Conservation (phyloP, 306 rosid species). For the Cicer judaicum region DNA sequence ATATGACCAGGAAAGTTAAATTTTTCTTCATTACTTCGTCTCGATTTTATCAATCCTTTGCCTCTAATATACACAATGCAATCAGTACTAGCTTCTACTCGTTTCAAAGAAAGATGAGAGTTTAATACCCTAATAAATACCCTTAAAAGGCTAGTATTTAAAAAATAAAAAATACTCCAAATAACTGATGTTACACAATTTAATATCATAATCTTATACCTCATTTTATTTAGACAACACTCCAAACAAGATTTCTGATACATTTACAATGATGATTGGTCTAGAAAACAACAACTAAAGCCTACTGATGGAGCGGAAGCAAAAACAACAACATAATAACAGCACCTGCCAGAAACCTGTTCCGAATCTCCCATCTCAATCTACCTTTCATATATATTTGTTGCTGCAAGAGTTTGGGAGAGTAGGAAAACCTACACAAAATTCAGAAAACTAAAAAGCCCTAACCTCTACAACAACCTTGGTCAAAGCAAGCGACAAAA, state of each 20-base stretch:
- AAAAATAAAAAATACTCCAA: not conserved
- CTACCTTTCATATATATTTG: conserved; percentile 37
- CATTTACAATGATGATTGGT: conserved; percentile 20
- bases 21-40: conserved; percentile 61
- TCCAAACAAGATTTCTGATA: conserved; percentile 4
- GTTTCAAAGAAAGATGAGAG: conserved; percentile 60
- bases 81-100: conserved; percentile 87
- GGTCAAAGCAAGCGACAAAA: conserved; percentile 23
- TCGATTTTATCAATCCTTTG: conserved; percentile 84
- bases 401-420: not conserved
- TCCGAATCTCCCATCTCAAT: conserved; percentile 34
- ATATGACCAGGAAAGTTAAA: conserved; percentile 30
- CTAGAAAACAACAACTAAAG: conserved; percentile 41
- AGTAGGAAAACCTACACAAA: conserved; percentile 29
- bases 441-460: conserved; percentile 25
- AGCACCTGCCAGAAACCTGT: conserved; percentile 36
- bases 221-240: conserved; percentile 28
- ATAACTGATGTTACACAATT: not conserved
- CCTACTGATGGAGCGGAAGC: conserved; percentile 22
- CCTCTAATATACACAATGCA: conserved; percentile 90
- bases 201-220: not conserved
- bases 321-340: conserved; percentile 38
- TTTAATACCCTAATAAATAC: not conserved
- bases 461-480: conserved; percentile 36
- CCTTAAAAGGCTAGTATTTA: not conserved